phyloP scores from a whole-genome alignment of 805 yeast species.

The Groenewaldozyma salmanticensis region DNA sequence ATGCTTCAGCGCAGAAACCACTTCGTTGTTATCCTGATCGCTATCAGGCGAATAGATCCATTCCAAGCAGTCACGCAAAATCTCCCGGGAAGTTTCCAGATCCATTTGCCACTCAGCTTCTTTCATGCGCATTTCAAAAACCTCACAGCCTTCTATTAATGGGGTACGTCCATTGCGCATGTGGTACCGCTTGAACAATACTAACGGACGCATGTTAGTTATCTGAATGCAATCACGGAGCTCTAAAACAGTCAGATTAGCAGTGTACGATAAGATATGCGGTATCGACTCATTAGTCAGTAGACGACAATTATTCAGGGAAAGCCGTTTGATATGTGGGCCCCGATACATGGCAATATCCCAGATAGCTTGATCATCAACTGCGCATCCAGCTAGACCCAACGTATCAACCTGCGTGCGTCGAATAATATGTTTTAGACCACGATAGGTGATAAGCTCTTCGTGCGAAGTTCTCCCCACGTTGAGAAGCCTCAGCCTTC shows the following conservation, averaged over 20 bases:
- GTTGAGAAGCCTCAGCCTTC: constrained; percentile 48
- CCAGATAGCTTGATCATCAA: constrained; percentile 74
- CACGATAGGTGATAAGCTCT: constrained; percentile 57
- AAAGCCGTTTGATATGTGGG: constrained; percentile 47
- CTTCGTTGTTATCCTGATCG: constrained; percentile 11
- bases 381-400: constrained; percentile 82
- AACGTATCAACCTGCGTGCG: constrained; percentile 56
- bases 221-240: constrained; percentile 52
- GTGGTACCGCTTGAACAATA: constrained; percentile 46
- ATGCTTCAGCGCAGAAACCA: too few species aligned
- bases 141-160: constrained; percentile 72
- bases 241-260: constrained; percentile 63
- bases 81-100: constrained; percentile 42
- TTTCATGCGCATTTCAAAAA: constrained; percentile 47
- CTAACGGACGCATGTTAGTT: constrained; percentile 51
- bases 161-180: constrained; percentile 36
- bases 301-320: constrained; percentile 61
- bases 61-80: constrained; percentile 51
- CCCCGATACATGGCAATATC: constrained; percentile 55
- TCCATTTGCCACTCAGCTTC: constrained; percentile 53
- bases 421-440: constrained; percentile 47
- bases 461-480: constrained; percentile 72
- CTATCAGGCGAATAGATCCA: constrained; percentile 29
- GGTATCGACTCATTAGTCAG: constrained; percentile 55
- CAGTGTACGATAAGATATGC: constrained; percentile 41